A percentile compares a stretch with the other conserved stretches of the same genome.
Evolutionary conservation across 257 asterid species (phyloP).

Genomic region (Nicotiana paniculata): DNA sequence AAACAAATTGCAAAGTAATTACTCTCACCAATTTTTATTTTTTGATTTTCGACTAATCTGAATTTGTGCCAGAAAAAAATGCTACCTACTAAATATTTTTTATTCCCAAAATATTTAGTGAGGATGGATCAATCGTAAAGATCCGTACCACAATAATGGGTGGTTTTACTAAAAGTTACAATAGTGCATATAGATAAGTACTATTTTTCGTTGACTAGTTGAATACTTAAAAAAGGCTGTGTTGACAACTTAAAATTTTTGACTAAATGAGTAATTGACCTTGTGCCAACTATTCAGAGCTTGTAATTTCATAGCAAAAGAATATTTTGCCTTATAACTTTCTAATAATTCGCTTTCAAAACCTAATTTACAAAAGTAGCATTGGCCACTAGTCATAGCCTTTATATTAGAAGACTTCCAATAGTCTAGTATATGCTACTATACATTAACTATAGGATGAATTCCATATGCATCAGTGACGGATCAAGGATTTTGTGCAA

Average conservation of each 20-base stretch:
- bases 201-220: not conserved
- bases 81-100: too few relatives aligned
- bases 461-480: too few relatives aligned
- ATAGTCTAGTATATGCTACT: not conserved
- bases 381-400: not conserved
- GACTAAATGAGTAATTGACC: not conserved
- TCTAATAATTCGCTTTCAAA: not conserved
- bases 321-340: not conserved
- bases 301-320: not conserved
- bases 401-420: not conserved
- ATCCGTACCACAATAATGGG: too few relatives aligned
- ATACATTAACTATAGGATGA: too few relatives aligned
- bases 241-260: too few relatives aligned
- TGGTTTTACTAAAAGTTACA: too few relatives aligned
- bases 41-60: too few relatives aligned
- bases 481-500: too few relatives aligned
- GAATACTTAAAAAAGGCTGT: not conserved
- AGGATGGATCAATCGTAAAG: too few relatives aligned
- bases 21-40: not conserved
- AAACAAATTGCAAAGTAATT: not conserved
- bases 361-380: not conserved
- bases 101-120: too few relatives aligned
- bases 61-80: too few relatives aligned
- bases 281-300: not conserved
- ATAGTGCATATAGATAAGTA: too few relatives aligned